A percentile compares a stretch with the other conserved stretches of the same genome.
phyloP scores from a whole-genome alignment of 2,329 filamentous ascomycete species.

The Leptographium wingfieldii region DNA sequence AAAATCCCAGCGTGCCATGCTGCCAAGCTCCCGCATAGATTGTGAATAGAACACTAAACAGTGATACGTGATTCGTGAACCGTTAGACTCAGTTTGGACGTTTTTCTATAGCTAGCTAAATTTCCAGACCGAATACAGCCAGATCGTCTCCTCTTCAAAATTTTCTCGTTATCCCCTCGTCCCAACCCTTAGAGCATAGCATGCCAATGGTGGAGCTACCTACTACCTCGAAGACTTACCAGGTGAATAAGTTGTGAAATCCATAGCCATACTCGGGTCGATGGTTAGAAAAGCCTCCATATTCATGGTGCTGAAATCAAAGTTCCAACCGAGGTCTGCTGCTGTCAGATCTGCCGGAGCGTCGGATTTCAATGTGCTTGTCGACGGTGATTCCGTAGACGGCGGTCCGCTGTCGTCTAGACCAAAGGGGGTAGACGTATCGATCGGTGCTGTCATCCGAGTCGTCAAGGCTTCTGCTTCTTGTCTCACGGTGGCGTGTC shows the following conservation, averaged over 20 bases:
- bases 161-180: not conserved
- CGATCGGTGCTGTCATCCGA: not conserved
- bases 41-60: not conserved
- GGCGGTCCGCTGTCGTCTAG: slow-evolving; percentile 4
- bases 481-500: not conserved
- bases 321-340: slow-evolving; percentile 11
- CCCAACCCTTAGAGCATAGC: too few relatives aligned
- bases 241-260: slow-evolving; percentile 1
- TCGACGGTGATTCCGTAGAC: not conserved
- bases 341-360: slow-evolving; percentile 8
- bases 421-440: not conserved
- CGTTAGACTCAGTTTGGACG: not conserved
- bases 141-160: not conserved
- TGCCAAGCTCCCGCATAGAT: not conserved
- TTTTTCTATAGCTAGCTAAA: not conserved
- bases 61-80: not conserved
- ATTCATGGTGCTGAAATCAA: slow-evolving; percentile 13
- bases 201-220: not conserved
- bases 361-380: not conserved
- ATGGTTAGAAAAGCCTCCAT: slow-evolving; percentile 12
- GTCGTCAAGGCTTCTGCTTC: not conserved
- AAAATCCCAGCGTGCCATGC: not conserved
- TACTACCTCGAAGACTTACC: not conserved
- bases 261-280: slow-evolving; percentile 7
- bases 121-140: not conserved